phyloP scores from a whole-genome alignment of 192 early-diverging fungal genomes.

The Mortierella antarctica region DNA sequence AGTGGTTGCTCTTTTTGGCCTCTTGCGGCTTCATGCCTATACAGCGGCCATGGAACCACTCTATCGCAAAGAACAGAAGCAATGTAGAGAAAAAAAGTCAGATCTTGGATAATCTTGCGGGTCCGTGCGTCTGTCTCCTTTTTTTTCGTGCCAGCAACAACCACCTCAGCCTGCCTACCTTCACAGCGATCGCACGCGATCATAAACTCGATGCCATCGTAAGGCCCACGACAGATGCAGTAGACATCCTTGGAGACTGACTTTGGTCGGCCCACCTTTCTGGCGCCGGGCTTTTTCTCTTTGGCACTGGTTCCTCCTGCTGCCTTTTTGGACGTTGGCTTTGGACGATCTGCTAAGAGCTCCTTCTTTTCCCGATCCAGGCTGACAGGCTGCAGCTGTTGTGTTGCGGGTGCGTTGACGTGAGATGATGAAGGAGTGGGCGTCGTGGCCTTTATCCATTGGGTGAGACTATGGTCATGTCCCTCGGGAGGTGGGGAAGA shows the following conservation, averaged over 20 bases:
- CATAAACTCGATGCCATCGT: conserved; percentile 68
- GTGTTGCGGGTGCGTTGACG: background rate
- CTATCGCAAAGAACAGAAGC: conserved; percentile 20
- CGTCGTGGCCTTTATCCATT: background rate
- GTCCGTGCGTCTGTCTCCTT: background rate
- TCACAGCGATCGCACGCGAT: conserved; percentile 65
- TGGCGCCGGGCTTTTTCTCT: conserved; percentile 13
- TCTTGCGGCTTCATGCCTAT: conserved; percentile 59
- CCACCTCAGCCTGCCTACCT: conserved; percentile 32
- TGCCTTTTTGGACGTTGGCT: background rate
- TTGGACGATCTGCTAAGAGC: background rate
- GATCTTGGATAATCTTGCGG: background rate
- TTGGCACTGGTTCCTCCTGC: conserved; percentile 10
- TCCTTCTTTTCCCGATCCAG: conserved; percentile 20
- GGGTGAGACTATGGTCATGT: background rate
- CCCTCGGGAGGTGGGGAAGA: conserved; percentile 5
- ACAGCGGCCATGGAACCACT: conserved; percentile 70
- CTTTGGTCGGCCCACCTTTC: conserved; percentile 42
- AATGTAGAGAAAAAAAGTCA: background rate
- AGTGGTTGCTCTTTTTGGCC: conserved; percentile 44
- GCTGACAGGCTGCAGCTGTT: background rate
- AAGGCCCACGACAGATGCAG: conserved; percentile 62
- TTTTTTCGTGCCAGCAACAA: background rate
- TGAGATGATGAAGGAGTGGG: background rate
- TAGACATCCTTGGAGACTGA: conserved; percentile 52